Conservation (phyloP, 257 asterid species). For the Capsicum rhomboideum region DNA sequence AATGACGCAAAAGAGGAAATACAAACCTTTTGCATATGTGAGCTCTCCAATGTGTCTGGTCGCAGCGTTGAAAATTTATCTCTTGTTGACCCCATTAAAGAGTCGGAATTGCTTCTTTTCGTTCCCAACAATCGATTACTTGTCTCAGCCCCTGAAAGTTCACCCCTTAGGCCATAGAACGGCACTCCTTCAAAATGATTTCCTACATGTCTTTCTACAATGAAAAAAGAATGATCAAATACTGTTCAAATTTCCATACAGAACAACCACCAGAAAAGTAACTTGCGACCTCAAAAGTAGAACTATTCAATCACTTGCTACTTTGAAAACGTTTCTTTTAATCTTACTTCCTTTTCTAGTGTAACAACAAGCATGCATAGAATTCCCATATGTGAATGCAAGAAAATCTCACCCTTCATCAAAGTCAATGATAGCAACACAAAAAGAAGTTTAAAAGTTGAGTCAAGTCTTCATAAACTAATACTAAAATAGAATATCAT, state of each 20-base stretch:
- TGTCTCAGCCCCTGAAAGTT: conserved; percentile 45
- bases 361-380: neutral
- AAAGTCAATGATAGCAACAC: neutral
- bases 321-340: neutral
- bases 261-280: neutral
- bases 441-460: neutral
- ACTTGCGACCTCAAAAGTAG: neutral
- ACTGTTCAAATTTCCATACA: conserved; percentile 4
- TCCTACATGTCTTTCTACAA: conserved; percentile 56
- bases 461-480: neutral
- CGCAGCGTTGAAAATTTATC: conserved; percentile 50
- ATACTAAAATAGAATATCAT: neutral
- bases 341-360: neutral
- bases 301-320: neutral
- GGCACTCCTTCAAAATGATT: conserved; percentile 78
- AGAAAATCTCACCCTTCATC: neutral
- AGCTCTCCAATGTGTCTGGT: conserved; percentile 56
- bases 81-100: conserved; percentile 51
- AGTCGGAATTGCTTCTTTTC: conserved; percentile 74
- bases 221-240: conserved; percentile 28
- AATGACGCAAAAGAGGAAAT: neutral
- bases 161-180: conserved; percentile 63
- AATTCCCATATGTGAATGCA: neutral
- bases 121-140: conserved; percentile 48
- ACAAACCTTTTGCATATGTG: conserved; percentile 60